A percentile compares a stretch with the other conserved stretches of the same genome.
These are phyloP conservation scores for Ochetophila trinervis DNA, from an alignment of 306 rosid species.

Conservation along the genomic window DNA sequence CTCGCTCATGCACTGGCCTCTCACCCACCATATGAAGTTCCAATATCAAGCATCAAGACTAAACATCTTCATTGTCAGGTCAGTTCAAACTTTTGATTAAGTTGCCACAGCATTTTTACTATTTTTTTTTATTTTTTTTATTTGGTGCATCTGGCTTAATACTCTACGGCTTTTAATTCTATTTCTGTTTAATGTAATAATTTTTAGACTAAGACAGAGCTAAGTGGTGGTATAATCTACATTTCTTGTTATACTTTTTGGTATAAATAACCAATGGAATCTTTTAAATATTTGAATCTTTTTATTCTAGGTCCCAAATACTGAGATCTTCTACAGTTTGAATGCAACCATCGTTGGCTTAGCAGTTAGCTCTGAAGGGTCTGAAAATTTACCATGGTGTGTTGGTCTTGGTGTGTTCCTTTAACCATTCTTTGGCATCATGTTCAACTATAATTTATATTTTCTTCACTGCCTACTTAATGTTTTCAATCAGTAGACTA, in stretches of 20 bases:
- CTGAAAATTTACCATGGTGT: conserved; percentile 64
- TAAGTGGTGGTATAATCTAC: not conserved
- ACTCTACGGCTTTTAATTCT: not conserved
- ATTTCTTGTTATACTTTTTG: not conserved
- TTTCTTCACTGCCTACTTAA: not conserved
- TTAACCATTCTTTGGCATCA: not conserved
- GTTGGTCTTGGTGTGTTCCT: conserved; percentile 83
- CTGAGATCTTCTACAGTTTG: conserved; percentile 64
- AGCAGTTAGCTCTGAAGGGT: conserved; percentile 60
- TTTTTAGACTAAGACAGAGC: not conserved
- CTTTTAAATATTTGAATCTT: conserved; percentile 10
- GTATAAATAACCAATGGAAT: not conserved
- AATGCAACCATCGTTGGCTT: conserved; percentile 86
- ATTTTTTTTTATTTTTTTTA: not conserved
- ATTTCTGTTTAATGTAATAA: not conserved
- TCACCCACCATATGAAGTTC: conserved; percentile 85
- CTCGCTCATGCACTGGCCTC: conserved; percentile 84
- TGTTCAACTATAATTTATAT: not conserved
- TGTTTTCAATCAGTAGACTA: not conserved
- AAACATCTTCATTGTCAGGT: conserved; percentile 79
- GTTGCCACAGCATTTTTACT: not conserved
- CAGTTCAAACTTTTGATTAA: conserved; percentile 25
- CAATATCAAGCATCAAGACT: conserved; percentile 69
- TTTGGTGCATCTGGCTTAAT: not conserved
- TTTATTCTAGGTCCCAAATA: conserved; percentile 63